Conservation (phyloP, 257 asterid species). For the Osmanthus fragrans region DNA sequence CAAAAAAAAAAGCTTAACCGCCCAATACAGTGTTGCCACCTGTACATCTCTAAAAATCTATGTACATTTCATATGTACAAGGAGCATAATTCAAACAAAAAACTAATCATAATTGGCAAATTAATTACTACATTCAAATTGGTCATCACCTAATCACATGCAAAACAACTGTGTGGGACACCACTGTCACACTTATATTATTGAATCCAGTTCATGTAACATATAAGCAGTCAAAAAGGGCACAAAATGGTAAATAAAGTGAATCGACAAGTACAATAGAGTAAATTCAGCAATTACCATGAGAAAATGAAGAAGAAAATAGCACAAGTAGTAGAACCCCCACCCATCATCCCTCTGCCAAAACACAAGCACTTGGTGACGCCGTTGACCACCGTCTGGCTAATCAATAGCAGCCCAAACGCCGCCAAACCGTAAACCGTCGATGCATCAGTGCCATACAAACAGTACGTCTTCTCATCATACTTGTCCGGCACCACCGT, state of each 20-base stretch:
- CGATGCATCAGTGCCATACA: slow-evolving; percentile 85
- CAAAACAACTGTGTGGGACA: slow-evolving; percentile 21
- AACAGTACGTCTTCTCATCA: slow-evolving; percentile 78
- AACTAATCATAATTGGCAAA: background rate
- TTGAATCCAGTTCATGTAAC: background rate
- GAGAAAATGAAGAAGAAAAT: slow-evolving; percentile 79
- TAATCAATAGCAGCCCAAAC: slow-evolving; percentile 79
- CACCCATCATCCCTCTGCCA: slow-evolving; percentile 78
- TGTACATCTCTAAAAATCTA: too few species aligned
- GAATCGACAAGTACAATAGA: background rate
- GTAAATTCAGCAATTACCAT: slow-evolving; percentile 52
- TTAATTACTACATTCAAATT: background rate
- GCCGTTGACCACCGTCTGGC: slow-evolving; percentile 74
- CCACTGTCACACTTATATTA: background rate
- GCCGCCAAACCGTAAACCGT: slow-evolving; percentile 90
- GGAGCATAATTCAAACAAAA: background rate
- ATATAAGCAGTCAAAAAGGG: background rate
- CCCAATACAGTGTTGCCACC: too few species aligned
- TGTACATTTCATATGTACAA: too few species aligned
- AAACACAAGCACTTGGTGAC: slow-evolving; percentile 90
- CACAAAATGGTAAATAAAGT: slow-evolving; percentile 8
- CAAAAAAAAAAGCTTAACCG: too few species aligned
- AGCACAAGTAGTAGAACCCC: slow-evolving; percentile 55
- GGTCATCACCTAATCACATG: background rate
- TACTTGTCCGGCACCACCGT: slow-evolving; percentile 79